A percentile compares a stretch with the other conserved stretches of the same genome.
Evolutionary conservation across 2,329 filamentous ascomycete genomes (phyloP).

Genomic region (Aspergillus tanneri): DNA sequence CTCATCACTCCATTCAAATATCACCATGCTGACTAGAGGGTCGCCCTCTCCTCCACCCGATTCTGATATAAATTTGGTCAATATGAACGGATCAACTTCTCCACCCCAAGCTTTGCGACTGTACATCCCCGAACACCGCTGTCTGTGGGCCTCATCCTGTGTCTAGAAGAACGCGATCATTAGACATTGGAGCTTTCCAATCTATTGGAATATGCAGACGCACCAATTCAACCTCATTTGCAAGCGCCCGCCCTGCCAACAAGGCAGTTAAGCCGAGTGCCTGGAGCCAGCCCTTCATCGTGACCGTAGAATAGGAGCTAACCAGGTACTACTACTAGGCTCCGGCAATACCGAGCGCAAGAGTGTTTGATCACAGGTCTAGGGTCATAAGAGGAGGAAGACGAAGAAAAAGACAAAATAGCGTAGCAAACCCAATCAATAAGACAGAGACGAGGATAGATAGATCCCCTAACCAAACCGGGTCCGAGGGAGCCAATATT

Average conservation of each 20-base stretch:
- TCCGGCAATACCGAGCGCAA: conserved; percentile 21
- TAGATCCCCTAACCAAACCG: neutral
- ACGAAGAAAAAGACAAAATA: neutral
- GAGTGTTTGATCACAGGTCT: conserved; percentile 13
- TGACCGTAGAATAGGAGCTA: conserved; percentile 28
- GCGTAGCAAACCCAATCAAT: neutral
- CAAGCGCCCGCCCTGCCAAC: conserved; percentile 39
- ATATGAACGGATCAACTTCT: conserved; percentile 82
- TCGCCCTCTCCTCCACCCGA: conserved; percentile 62
- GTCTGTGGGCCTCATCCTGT: conserved; percentile 70
- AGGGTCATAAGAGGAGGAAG: conserved; percentile 22
- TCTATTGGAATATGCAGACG: conserved; percentile 9
- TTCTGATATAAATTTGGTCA: conserved; percentile 71
- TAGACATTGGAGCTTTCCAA: conserved; percentile 1
- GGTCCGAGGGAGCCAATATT: conserved; percentile 2
- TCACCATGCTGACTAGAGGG: conserved; percentile 75
- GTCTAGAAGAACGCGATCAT: conserved; percentile 53
- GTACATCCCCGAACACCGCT: conserved; percentile 94
- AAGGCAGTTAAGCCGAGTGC: conserved; percentile 39
- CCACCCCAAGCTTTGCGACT: conserved; percentile 86
- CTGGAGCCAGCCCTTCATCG: conserved; percentile 43
- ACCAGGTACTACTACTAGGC: conserved; percentile 17
- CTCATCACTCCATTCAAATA: conserved; percentile 93
- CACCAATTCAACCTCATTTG: conserved; percentile 50
- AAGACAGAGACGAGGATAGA: neutral